A percentile compares a stretch with the other conserved stretches of the same genome.
These are phyloP conservation scores for Aspergillus terreus DNA, from an alignment of 2,329 filamentous ascomycete species.

Conservation along the genomic window DNA sequence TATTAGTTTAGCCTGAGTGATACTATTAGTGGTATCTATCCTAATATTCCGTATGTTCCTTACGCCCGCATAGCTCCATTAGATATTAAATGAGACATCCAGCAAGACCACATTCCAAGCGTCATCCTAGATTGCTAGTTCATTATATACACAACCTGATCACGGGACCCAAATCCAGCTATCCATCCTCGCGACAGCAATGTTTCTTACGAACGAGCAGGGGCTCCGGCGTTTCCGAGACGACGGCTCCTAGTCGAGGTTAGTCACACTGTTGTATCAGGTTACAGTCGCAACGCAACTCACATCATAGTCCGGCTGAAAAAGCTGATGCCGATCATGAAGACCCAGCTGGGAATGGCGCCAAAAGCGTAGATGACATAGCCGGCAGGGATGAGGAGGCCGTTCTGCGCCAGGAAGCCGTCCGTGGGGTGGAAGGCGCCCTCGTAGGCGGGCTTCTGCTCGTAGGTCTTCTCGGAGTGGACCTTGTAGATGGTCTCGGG, in stretches of 20 bases:
- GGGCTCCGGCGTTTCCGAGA: slow-evolving; percentile 19
- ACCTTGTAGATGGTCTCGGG: slow-evolving; percentile 55
- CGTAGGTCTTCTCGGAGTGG: slow-evolving; percentile 54
- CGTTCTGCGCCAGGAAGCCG: slow-evolving; percentile 52
- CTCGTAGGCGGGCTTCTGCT: slow-evolving; percentile 51
- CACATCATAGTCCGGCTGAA: slow-evolving; percentile 60
- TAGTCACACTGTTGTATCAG: slow-evolving; percentile 3
- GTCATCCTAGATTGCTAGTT: slow-evolving; percentile 13
- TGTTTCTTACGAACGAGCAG: slow-evolving; percentile 16
- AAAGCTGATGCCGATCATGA: slow-evolving; percentile 62
- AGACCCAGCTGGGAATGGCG: slow-evolving; percentile 59
- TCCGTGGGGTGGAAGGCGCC: slow-evolving; percentile 61
- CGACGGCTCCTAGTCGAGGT: slow-evolving; percentile 25
- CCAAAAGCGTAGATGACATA: slow-evolving; percentile 56
- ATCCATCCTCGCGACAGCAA: slow-evolving; percentile 10
- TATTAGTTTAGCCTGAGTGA: not conserved
- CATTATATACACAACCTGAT: slow-evolving; percentile 35
- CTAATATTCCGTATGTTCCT: no score
- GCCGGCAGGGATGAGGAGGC: slow-evolving; percentile 52
- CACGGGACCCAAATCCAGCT: slow-evolving; percentile 11
- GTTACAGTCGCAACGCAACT: slow-evolving; percentile 26
- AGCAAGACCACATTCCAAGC: slow-evolving; percentile 11
- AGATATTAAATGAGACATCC: not conserved
- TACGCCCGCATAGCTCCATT: not conserved
- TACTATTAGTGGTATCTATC: no score